Percentiles rank a stretch among this genome's conserved stretches.
These are phyloP conservation scores for Ilex paraguariensis DNA, from an alignment of 305 asterid genomes.

Conservation along the genomic window DNA sequence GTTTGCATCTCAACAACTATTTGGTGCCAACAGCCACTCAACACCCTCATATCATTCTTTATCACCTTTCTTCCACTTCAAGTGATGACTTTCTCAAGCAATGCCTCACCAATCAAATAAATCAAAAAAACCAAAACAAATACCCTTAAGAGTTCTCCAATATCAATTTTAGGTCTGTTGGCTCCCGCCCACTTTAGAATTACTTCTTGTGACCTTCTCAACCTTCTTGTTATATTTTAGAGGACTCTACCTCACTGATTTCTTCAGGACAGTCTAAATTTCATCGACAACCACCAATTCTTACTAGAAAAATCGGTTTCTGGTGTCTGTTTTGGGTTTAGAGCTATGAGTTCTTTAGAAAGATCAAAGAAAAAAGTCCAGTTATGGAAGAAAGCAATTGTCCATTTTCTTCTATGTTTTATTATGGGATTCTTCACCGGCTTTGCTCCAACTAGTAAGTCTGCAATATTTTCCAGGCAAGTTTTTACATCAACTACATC, in stretches of 20 bases:
- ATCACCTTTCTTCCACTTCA: constrained; percentile 28
- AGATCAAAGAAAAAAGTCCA: constrained; percentile 75
- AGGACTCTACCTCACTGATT: neutral
- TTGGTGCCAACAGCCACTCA: constrained; percentile 46
- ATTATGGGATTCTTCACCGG: constrained; percentile 89
- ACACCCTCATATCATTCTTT: neutral
- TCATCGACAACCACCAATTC: too few species aligned
- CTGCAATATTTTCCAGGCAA: constrained; percentile 31
- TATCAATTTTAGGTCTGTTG: constrained; percentile 12
- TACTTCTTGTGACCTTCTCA: neutral
- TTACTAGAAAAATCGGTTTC: neutral
- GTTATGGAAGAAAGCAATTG: constrained; percentile 69
- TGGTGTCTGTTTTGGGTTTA: neutral
- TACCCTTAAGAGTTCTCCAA: constrained; percentile 10
- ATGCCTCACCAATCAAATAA: constrained; percentile 18
- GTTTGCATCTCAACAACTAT: constrained; percentile 65
- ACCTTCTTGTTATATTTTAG: neutral
- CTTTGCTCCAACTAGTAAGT: constrained; percentile 59
- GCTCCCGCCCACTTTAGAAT: constrained; percentile 22
- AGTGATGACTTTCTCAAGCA: constrained; percentile 39
- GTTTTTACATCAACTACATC: constrained; percentile 19
- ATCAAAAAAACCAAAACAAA: neutral
- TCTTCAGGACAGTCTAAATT: too few species aligned
- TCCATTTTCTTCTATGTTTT: constrained; percentile 72
- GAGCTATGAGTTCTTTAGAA: constrained; percentile 52